Evolutionary conservation across 2,329 filamentous ascomycete genomes (phyloP), one percentile per base, ranked within the genome.

Genomic region (Pseudogymnoascus pannorum): DNA sequence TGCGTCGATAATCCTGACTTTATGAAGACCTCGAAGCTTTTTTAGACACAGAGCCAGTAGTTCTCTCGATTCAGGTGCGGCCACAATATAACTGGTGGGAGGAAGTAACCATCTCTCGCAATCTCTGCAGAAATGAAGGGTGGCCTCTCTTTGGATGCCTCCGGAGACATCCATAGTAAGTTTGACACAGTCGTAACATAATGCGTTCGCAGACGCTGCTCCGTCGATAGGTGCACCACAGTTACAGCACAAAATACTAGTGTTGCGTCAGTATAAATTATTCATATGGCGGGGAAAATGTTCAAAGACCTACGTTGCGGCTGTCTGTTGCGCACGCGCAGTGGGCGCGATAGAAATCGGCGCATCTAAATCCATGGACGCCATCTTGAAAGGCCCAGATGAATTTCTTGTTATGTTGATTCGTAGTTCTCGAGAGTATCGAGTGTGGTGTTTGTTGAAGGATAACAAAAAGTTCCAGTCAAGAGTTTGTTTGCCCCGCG

Each of bases 171-270:
- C 94, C 76, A 95, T 85, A 57, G 92, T 95, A 68, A 95, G 84
- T 75, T 96, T 96, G 73, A 97, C 86, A 75, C 94, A 97, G 79
- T 97, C 93, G 75, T 91, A 91, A 78, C 94, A 99, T 62, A 97
- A 87, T 40, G 94, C 92, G 64, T 92, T 92, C 60, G 89, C 87
- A 24, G 90, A 82, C 12, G 86, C 85, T 16, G 92, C 96, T 75
- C 94, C 94, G 75, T 97, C 92, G 71, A 99, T 96, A 38, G 93
- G 88, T 64, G 91, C 92, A 72, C 93, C 94, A 75, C 94, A 99
- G 81, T 97, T 96, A 79, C 91, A 96, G 77, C 94, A 99, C 62
- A 99, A 88, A 72, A 97, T 96, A n/a, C 87, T 90, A 63, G 60
- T 31, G 26, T 26, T 61, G 31, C 33, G 61, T 63, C 33, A 51